phyloP scores from a whole-genome alignment of 2,329 filamentous ascomycete species.

The Dactylellina sp. region DNA sequence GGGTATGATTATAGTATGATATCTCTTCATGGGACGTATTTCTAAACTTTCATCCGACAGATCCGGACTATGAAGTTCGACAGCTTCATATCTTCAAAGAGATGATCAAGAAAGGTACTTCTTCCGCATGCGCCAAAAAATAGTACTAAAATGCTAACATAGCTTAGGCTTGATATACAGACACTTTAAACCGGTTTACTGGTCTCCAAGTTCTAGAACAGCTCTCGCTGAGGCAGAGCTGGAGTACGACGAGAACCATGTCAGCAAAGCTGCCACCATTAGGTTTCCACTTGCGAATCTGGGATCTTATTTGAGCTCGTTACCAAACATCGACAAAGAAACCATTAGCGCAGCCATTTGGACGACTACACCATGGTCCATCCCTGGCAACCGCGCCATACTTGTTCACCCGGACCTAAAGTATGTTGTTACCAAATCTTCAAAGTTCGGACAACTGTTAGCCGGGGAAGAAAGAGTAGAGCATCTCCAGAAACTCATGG shows the following conservation, averaged over 20 bases:
- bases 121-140: neutral
- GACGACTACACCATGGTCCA: slow-evolving; percentile 98
- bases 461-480: slow-evolving; percentile 78
- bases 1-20: slow-evolving; percentile 61
- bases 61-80: slow-evolving; percentile 77
- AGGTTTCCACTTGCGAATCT: slow-evolving; percentile 75
- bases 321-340: slow-evolving; percentile 64
- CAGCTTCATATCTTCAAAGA: slow-evolving; percentile 80
- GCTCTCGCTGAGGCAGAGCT: slow-evolving; percentile 86
- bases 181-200: slow-evolving; percentile 84
- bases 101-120: slow-evolving; percentile 72
- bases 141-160: neutral
- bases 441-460: slow-evolving; percentile 72
- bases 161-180: slow-evolving; percentile 76
- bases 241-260: slow-evolving; percentile 81
- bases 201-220: slow-evolving; percentile 82
- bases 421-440: slow-evolving; percentile 76
- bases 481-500: slow-evolving; percentile 67
- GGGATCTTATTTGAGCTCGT: slow-evolving; percentile 62
- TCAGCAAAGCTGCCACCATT: slow-evolving; percentile 80
- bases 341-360: slow-evolving; percentile 86
- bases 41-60: slow-evolving; percentile 60
- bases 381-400: slow-evolving; percentile 91
- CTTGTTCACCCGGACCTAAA: slow-evolving; percentile 79
- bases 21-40: neutral